Evolutionary conservation across 73 alveolate genomes (phyloP).

Genomic region (Paramecium pentaurelia): DNA sequence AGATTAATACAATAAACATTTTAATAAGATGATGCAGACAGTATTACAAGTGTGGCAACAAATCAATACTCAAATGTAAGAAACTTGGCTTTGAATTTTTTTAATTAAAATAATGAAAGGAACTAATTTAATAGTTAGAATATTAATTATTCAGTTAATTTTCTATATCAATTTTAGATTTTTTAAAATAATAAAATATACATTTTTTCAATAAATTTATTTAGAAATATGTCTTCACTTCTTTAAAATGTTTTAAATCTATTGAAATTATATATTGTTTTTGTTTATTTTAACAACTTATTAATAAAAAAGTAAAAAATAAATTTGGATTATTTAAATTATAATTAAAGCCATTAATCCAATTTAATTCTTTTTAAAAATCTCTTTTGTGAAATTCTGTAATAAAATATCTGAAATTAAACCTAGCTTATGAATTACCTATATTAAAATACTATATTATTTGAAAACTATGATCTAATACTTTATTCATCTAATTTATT

Average conservation of each 20-base stretch:
- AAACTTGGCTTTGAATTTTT: constrained; percentile 1
- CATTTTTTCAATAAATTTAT: no score
- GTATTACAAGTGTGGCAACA: neutral
- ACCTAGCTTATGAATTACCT: constrained; percentile 7
- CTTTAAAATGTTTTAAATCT: no score
- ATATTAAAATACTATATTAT: neutral
- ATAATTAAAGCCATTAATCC: neutral
- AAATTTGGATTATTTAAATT: neutral
- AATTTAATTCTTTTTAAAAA: neutral
- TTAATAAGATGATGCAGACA: neutral
- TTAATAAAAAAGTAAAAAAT: neutral
- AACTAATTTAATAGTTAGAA: neutral
- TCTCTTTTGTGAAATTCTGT: neutral
- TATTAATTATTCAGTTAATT: neutral
- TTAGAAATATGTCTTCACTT: no score
- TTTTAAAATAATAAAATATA: no score
- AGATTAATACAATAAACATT: neutral
- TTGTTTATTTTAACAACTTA: neutral
- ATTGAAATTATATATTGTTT: no score
- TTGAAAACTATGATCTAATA: neutral
- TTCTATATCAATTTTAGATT: neutral
- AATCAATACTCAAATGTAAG: neutral
- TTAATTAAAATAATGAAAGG: neutral
- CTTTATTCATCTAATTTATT: neutral
- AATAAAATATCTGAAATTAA: neutral